Evolutionary conservation across 495 filamentous ascomycete genomes (phyloP), one percentile per base, ranked within the genome.

Genomic region (Hyaloscypha bicolor): DNA sequence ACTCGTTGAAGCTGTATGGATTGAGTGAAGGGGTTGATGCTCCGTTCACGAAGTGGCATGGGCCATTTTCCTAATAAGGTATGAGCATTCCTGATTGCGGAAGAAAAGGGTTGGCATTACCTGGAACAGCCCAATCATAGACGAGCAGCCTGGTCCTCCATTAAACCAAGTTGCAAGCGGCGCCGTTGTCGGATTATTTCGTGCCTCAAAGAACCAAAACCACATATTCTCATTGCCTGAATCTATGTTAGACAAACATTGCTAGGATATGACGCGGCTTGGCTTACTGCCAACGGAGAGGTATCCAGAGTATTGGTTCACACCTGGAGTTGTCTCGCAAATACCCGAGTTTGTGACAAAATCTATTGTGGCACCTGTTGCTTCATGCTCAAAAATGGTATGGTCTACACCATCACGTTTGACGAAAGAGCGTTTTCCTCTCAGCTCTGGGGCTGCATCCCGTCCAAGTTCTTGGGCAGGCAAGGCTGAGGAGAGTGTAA

Each of bases 1-100:
- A 83, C 65, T 83, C 82, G 71, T 89, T 90, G 76, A 81, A 91
- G 52, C 82, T 85, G 75, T 87, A 84, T 1, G 83, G 83, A 64
- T 87, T 87, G 42, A 83, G 68, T 2, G 79, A 79, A 2, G 85
- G 85, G 16, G 76, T 80, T 30, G 78, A 81, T 55, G 83, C 77
- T 8, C 77, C 77, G 62, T 86, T 82, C 35, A 85, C 78, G 64
- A 87, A 86, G n/a, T 76, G 73, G 68, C 88, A 90, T 3, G 88
- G 88, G 0, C 87, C 88, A 71, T 86, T 85, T 71, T 90, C 87
- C 66, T 86, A 77, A 9, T 2, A n/a, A 19, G 33, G 6, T 37
- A 22, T 62, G 6, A 61, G 51, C 9, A 8, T 9, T 35, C 12
- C 9, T 29, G 53, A 19, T 22, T 31, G 22, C 9, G 0, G 8